These are phyloP conservation scores for Pseudodiploospora longispora DNA, from an alignment of 2,329 filamentous ascomycete species.

Conservation along the genomic window DNA sequence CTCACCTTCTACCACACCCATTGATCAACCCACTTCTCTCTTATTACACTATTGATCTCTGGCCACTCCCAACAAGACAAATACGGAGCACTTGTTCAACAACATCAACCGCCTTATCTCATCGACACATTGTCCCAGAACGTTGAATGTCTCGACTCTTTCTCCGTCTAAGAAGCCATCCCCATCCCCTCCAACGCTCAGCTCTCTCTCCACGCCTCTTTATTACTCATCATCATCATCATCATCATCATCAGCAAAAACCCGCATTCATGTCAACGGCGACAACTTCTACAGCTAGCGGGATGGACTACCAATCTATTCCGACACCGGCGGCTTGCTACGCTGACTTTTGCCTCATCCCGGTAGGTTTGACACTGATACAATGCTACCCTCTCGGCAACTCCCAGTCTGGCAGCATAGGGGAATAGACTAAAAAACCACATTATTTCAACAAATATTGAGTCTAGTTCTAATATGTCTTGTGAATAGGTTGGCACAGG, in stretches of 20 bases:
- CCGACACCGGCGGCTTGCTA: constrained; percentile 67
- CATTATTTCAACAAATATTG: too few relatives aligned
- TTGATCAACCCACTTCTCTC: too few relatives aligned
- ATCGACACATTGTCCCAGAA: neutral
- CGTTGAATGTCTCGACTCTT: constrained; percentile 3
- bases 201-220: too few relatives aligned
- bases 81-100: too few relatives aligned
- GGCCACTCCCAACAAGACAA: too few relatives aligned
- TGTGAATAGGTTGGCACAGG: constrained; percentile 65
- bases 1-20: too few relatives aligned
- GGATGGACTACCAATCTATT: constrained; percentile 40
- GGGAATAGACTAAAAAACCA: too few relatives aligned
- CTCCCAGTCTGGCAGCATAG: too few relatives aligned
- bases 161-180: neutral
- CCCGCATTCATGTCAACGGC: neutral
- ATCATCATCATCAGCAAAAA: neutral
- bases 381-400: neutral
- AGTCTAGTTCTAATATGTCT: too few relatives aligned
- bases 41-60: too few relatives aligned
- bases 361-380: constrained; percentile 49
- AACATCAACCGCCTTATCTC: too few relatives aligned
- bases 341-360: constrained; percentile 87
- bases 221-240: neutral
- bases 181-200: neutral
- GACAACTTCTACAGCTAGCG: neutral